A percentile compares a stretch with the other conserved stretches of the same genome.
These are phyloP conservation scores for Colletotrichum cuscutae DNA, from an alignment of 2,329 filamentous ascomycete species.

Conservation along the genomic window DNA sequence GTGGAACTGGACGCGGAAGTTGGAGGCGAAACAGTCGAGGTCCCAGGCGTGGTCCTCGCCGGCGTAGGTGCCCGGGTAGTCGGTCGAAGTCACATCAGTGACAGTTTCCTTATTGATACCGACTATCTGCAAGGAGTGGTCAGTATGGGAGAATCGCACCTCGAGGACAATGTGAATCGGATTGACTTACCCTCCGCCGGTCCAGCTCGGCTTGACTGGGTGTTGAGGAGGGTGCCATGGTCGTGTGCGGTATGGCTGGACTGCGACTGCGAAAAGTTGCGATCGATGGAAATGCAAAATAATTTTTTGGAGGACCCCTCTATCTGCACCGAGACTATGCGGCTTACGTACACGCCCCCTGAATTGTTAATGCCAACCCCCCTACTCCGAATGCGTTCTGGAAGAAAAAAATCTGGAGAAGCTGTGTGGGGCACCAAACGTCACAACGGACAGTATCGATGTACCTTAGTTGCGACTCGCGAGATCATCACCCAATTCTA, in stretches of 20 bases:
- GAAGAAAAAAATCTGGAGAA: slow-evolving; percentile 7
- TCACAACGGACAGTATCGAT: too few species aligned
- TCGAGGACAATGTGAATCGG: slow-evolving; percentile 29
- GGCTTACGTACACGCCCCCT: slow-evolving; percentile 27
- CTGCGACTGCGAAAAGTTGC: slow-evolving; percentile 29
- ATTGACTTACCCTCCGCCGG: slow-evolving; percentile 64
- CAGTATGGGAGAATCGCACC: neutral
- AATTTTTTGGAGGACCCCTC: slow-evolving; percentile 38
- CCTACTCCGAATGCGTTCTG: neutral
- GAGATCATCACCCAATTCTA: neutral
- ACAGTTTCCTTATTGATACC: slow-evolving; percentile 91
- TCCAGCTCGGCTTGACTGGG: slow-evolving; percentile 67
- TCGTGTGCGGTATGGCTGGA: slow-evolving; percentile 29
- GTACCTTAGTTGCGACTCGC: neutral
- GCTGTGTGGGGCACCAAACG: neutral
- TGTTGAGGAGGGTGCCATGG: slow-evolving; percentile 57
- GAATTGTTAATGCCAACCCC: slow-evolving; percentile 3
- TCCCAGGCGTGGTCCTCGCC: slow-evolving; percentile 89
- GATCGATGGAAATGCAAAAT: slow-evolving; percentile 32
- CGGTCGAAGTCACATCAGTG: slow-evolving; percentile 86
- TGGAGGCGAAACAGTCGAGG: slow-evolving; percentile 75
- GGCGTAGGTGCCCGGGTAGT: slow-evolving; percentile 91
- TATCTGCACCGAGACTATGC: slow-evolving; percentile 29
- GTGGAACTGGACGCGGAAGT: slow-evolving; percentile 84
- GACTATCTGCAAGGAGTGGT: slow-evolving; percentile 72